These are phyloP conservation scores for Delonix regia DNA, from an alignment of 306 rosid genomes.

Conservation along the genomic window DNA sequence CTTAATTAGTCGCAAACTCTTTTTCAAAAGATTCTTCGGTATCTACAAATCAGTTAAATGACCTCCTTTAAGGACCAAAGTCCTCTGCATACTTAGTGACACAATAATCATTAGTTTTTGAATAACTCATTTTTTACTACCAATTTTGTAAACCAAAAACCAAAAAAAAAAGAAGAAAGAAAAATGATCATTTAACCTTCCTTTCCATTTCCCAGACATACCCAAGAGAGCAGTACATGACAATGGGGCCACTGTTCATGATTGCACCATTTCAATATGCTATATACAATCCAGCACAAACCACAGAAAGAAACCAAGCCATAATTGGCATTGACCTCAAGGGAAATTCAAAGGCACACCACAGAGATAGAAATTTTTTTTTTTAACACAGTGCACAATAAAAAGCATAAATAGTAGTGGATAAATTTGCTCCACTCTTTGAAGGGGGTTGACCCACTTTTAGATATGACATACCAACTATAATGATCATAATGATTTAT, in stretches of 20 bases:
- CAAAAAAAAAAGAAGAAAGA: neutral
- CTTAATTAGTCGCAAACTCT: too few relatives aligned
- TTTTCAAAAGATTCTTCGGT: too few relatives aligned
- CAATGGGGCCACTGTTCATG: conserved; percentile 13
- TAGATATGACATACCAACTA: conserved; percentile 30
- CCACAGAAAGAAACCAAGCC: neutral
- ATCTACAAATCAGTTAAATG: neutral
- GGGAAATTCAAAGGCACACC: neutral
- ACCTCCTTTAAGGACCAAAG: neutral
- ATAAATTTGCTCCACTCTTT: conserved; percentile 13
- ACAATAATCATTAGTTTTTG: neutral
- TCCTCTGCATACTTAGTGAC: neutral
- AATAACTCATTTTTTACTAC: neutral
- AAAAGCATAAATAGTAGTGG: neutral
- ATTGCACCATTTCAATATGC: neutral
- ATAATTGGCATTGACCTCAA: conserved; percentile 12
- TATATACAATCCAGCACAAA: neutral
- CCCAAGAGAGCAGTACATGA: neutral
- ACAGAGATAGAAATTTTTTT: neutral
- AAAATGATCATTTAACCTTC: neutral
- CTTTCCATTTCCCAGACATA: neutral
- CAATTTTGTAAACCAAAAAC: neutral
- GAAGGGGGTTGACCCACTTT: conserved; percentile 18
- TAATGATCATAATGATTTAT: conserved; percentile 7
- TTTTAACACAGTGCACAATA: neutral